These are phyloP conservation scores for Quercus alba DNA, from an alignment of 306 rosid species.

Conservation along the genomic window DNA sequence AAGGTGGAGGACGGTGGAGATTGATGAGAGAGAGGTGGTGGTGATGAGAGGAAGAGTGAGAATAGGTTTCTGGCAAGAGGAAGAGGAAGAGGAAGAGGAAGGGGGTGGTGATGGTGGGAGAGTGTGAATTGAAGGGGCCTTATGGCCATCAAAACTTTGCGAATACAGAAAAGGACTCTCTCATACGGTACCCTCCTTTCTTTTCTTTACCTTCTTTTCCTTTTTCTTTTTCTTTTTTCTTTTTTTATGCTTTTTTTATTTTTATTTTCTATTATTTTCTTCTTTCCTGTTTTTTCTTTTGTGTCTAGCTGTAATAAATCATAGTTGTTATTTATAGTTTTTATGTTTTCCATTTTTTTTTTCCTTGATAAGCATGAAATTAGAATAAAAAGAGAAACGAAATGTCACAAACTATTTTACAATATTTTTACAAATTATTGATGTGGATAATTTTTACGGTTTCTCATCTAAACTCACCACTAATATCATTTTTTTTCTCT, in stretches of 20 bases:
- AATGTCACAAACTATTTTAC: rapidly evolving
- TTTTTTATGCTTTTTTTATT: too few relatives aligned
- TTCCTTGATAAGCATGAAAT: too few relatives aligned
- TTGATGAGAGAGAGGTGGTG: not conserved
- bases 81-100: not conserved
- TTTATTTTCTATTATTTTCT: too few relatives aligned
- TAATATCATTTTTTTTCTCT: too few relatives aligned
- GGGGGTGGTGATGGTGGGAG: conserved; percentile 27
- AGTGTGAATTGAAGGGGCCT: conserved; percentile 60
- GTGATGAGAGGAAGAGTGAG: conserved; percentile 26
- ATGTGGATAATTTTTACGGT: rapidly evolving
- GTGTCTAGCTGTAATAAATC: too few relatives aligned
- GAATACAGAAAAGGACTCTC: not conserved
- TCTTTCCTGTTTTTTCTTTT: too few relatives aligned
- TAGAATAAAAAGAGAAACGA: too few relatives aligned
- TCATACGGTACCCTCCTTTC: not conserved
- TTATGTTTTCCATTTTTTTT: too few relatives aligned
- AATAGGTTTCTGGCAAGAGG: not conserved
- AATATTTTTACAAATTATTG: rapidly evolving
- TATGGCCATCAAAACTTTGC: conserved; percentile 68
- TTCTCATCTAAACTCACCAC: rapidly evolving
- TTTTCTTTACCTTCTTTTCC: not conserved
- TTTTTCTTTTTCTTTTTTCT: not conserved
- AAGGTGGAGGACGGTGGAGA: not conserved
- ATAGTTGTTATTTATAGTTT: too few relatives aligned